Evolutionary conservation across 495 filamentous ascomycete species (phyloP).

Genomic region (Podospora conica): DNA sequence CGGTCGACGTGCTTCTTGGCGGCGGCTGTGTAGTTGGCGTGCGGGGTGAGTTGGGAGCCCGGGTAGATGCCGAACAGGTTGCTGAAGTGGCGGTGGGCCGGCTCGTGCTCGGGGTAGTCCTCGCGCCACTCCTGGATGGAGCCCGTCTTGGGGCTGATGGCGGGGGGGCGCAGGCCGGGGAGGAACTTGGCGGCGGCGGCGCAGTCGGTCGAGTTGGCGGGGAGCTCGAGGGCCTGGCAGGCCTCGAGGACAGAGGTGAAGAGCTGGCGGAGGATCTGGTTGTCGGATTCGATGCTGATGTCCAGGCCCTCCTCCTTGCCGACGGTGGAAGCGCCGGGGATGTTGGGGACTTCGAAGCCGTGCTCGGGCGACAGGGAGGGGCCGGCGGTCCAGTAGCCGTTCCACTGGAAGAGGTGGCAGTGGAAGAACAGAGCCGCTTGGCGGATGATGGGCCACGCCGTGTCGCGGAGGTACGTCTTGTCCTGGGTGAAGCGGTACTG

Average conservation of each 20-base stretch:
- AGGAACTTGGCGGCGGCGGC: not conserved
- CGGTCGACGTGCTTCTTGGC: slow-evolving; percentile 26
- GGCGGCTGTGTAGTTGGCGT: slow-evolving; percentile 18
- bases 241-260: slow-evolving; percentile 31
- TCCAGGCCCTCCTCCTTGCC: slow-evolving; percentile 24
- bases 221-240: not conserved
- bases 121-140: slow-evolving; percentile 45
- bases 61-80: slow-evolving; percentile 42
- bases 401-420: slow-evolving; percentile 20
- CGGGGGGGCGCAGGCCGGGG: slow-evolving; percentile 19
- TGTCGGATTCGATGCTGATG: slow-evolving; percentile 38
- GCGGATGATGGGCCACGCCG: slow-evolving; percentile 34
- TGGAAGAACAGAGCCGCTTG: slow-evolving; percentile 12
- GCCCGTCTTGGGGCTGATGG: slow-evolving; percentile 30
- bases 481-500: slow-evolving; percentile 34
- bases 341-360: slow-evolving; percentile 28
- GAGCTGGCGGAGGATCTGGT: slow-evolving; percentile 39
- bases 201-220: slow-evolving; percentile 8
- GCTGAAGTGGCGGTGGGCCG: slow-evolving; percentile 46
- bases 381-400: slow-evolving; percentile 34
- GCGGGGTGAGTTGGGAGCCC: slow-evolving; percentile 14
- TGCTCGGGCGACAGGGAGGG: slow-evolving; percentile 50
- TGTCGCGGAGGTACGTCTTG: slow-evolving; percentile 26
- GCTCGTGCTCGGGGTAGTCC: slow-evolving; percentile 43
- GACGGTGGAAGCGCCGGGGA: not conserved